A percentile compares a stretch with the other conserved stretches of the same genome.
Conservation (phyloP, 164 flowering plant species). For the Paratinospora sagittata region DNA sequence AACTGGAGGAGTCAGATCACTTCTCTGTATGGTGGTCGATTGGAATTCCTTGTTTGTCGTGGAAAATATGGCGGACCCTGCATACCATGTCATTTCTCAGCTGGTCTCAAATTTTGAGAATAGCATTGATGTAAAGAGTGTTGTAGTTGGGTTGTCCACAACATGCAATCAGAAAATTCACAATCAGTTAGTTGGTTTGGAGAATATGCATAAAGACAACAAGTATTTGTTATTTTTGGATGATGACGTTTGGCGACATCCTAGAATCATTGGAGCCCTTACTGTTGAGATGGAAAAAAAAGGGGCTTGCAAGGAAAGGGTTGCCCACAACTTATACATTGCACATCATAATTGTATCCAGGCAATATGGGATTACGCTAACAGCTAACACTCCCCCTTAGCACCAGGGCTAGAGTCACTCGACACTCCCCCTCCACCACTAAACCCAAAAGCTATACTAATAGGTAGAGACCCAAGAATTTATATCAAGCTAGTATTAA, state of each 20-base stretch:
- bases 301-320: too few species aligned
- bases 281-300: slow-evolving; percentile 89
- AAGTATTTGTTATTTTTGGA: slow-evolving; percentile 91
- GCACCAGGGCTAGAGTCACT: too few species aligned
- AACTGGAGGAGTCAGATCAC: too few species aligned
- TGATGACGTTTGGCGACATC: slow-evolving; percentile 97
- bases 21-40: slow-evolving; percentile 90
- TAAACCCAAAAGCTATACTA: too few species aligned
- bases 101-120: slow-evolving; percentile 65
- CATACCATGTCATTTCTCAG: slow-evolving; percentile 65
- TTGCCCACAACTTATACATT: too few species aligned
- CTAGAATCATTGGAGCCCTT: slow-evolving; percentile 92
- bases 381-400: too few species aligned
- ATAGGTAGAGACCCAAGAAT: too few species aligned
- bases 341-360: too few species aligned
- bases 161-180: slow-evolving; percentile 98
- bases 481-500: too few species aligned
- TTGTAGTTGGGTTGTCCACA: slow-evolving; percentile 89
- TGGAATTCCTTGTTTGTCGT: slow-evolving; percentile 91
- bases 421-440: too few species aligned
- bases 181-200: slow-evolving; percentile 95
- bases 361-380: too few species aligned
- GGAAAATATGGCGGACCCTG: slow-evolving; percentile 90
- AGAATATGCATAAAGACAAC: slow-evolving; percentile 85
- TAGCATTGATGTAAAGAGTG: slow-evolving; percentile 58